Evolutionary conservation across 129 eudicot species (phyloP).

Genomic region (Calendula officinalis): DNA sequence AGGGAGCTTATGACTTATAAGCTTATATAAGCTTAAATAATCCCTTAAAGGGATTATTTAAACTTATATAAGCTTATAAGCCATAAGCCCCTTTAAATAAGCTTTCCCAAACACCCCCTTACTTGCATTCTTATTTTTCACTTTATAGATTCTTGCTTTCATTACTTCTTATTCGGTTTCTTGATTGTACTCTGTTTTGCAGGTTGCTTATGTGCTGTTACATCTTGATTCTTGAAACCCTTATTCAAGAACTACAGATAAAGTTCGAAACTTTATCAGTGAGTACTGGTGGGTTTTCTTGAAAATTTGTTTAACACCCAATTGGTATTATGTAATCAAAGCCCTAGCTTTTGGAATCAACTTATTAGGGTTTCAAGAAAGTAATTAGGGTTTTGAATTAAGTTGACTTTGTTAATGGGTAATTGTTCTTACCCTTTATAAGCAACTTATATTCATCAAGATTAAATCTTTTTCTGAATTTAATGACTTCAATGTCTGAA

Average conservation of each 20-base stretch:
- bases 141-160: conserved; percentile 3
- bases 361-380: conserved; percentile 22
- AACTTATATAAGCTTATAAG: no score
- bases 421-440: conserved; percentile 2
- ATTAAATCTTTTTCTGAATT: not conserved
- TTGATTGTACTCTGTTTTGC: conserved; percentile 14
- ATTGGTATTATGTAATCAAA: conserved; percentile 7
- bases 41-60: no score
- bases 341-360: not conserved
- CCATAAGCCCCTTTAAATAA: no score
- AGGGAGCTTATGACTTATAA: no score
- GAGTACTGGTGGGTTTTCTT: conserved; percentile 9
- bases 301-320: conserved; percentile 6
- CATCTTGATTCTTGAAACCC: conserved; percentile 17
- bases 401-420: conserved; percentile 29
- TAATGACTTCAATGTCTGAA: conserved; percentile 47
- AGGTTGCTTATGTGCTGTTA: conserved; percentile 28
- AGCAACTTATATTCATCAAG: not conserved
- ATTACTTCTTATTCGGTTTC: not conserved
- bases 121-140: conserved; percentile 21
- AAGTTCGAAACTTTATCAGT: not conserved
- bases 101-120: no score
- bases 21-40: no score
- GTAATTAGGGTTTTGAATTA: conserved; percentile 22
- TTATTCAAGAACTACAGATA: conserved; percentile 4